These are phyloP conservation scores for Nigrospora osmanthi DNA, from an alignment of 2,329 filamentous ascomycete species.

Conservation along the genomic window DNA sequence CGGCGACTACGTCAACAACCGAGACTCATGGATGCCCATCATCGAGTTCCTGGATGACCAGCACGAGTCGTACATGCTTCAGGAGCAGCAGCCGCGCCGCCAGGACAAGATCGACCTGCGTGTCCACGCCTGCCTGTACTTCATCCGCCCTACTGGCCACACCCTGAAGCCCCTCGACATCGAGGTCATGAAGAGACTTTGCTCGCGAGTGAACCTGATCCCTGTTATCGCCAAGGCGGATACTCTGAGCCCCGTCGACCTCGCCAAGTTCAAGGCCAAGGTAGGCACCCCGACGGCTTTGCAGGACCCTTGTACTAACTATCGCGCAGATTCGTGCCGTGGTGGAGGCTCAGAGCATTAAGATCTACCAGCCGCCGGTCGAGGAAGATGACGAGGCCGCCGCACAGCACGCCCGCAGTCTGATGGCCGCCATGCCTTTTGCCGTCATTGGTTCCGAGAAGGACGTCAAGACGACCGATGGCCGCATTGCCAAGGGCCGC, in stretches of 20 bases:
- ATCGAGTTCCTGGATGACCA: constrained; percentile 99
- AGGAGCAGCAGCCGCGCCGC: constrained; percentile 97
- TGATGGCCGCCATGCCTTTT: constrained; percentile 97
- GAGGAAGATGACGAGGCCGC: constrained; percentile 98
- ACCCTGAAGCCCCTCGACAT: constrained; percentile 98
- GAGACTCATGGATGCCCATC: constrained; percentile 99
- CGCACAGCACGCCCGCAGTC: constrained; percentile 84
- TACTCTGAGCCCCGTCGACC: constrained; percentile 85
- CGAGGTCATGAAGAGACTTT: constrained; percentile 99
- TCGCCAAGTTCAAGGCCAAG: constrained; percentile 90
- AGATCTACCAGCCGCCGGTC: constrained; percentile 96
- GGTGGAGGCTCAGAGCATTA: constrained; percentile 97
- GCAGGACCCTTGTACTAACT: constrained; percentile 1
- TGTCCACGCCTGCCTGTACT: constrained; percentile 97
- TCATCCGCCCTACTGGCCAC: constrained; percentile 97
- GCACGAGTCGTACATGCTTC: constrained; percentile 99
- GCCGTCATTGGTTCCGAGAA: constrained; percentile 98
- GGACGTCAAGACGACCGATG: constrained; percentile 93
- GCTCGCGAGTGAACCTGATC: constrained; percentile 96
- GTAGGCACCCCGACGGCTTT: constrained; percentile 45
- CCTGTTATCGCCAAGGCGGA: constrained; percentile 98
- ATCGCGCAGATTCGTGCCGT: constrained; percentile 73
- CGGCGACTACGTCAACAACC: constrained; percentile 99
- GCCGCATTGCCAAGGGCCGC: constrained; percentile 95
- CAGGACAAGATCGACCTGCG: constrained; percentile 98